phyloP scores from a whole-genome alignment of 495 filamentous ascomycete genomes.

The Sporormia fimetaria region DNA sequence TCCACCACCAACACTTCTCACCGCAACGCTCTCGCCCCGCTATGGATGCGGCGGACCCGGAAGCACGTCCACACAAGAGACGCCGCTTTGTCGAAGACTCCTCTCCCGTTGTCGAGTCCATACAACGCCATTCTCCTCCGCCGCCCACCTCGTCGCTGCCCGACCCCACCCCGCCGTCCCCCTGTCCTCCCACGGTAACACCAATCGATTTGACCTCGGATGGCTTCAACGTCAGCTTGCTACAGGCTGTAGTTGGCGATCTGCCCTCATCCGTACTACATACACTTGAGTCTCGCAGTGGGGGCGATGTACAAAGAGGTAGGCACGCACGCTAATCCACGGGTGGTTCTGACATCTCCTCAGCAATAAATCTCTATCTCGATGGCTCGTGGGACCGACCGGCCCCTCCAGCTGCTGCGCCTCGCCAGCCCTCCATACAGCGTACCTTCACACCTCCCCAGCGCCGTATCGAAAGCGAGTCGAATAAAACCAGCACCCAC shows the following conservation, averaged over 20 bases:
- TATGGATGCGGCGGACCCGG: slow-evolving; percentile 42
- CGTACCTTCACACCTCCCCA: slow-evolving; percentile 4
- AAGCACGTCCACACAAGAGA: slow-evolving; percentile 63
- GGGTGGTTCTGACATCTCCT: neutral
- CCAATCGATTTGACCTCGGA: slow-evolving; percentile 6
- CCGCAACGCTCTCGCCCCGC: neutral
- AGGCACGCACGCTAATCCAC: neutral
- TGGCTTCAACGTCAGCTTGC: slow-evolving; percentile 56
- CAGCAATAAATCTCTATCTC: slow-evolving; percentile 62
- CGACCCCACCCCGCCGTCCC: too few species aligned
- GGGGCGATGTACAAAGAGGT: slow-evolving; percentile 38
- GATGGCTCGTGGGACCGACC: slow-evolving; percentile 80
- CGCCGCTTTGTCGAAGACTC: slow-evolving; percentile 64
- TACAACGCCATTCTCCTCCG: slow-evolving; percentile 15
- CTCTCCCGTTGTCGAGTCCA: slow-evolving; percentile 11
- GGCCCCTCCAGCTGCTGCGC: neutral
- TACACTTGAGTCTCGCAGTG: slow-evolving; percentile 31
- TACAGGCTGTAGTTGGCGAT: slow-evolving; percentile 60
- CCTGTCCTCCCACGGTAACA: neutral
- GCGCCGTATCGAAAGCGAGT: slow-evolving; percentile 6
- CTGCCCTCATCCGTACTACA: slow-evolving; percentile 35
- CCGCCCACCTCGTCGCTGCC: slow-evolving; percentile 17
- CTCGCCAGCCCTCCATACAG: slow-evolving; percentile 7
- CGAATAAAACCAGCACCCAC: slow-evolving; percentile 8
- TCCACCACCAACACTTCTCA: neutral